Evolutionary conservation across 495 filamentous ascomycete species (phyloP).

Genomic region (Lophium mytilinum): DNA sequence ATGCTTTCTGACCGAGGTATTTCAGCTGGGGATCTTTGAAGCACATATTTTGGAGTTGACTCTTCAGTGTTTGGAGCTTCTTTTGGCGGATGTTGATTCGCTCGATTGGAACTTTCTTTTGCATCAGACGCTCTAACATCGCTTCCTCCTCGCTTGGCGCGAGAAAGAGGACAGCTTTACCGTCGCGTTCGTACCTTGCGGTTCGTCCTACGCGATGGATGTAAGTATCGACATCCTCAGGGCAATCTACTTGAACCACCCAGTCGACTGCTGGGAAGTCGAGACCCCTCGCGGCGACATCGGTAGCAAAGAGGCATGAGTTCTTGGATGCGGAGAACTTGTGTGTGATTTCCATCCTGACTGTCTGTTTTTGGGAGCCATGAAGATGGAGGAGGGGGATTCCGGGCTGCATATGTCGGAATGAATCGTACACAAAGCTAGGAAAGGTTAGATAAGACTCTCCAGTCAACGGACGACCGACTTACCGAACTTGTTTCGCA

Average conservation of each 20-base stretch:
- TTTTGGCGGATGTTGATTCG: conserved; percentile 76
- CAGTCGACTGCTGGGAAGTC: conserved; percentile 97
- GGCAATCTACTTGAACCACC: conserved; percentile 92
- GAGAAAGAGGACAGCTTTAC: conserved; percentile 82
- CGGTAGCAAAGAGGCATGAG: conserved; percentile 86
- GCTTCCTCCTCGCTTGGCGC: conserved; percentile 85
- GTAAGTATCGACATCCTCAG: conserved; percentile 94
- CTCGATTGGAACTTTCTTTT: conserved; percentile 80
- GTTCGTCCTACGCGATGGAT: conserved; percentile 95
- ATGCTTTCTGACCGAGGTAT: conserved; percentile 93
- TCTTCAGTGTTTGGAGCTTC: conserved; percentile 78
- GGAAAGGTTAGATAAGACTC: no score
- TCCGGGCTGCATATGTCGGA: conserved; percentile 90
- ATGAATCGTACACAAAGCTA: conserved; percentile 83
- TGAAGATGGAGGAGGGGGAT: conserved; percentile 92
- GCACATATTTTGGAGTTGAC: conserved; percentile 81
- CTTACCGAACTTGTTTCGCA: conserved; percentile 72
- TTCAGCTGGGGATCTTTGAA: conserved; percentile 93
- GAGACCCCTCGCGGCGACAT: conserved; percentile 85
- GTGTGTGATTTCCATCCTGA: conserved; percentile 74
- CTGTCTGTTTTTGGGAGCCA: conserved; percentile 85
- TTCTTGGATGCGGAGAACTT: conserved; percentile 71
- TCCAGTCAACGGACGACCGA: no score
- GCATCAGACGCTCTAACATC: conserved; percentile 71
- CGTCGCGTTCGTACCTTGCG: conserved; percentile 82